Base-by-base conservation (phyloP, 345 rosid genomes). In the Hibiscus tridactylites region DNA sequence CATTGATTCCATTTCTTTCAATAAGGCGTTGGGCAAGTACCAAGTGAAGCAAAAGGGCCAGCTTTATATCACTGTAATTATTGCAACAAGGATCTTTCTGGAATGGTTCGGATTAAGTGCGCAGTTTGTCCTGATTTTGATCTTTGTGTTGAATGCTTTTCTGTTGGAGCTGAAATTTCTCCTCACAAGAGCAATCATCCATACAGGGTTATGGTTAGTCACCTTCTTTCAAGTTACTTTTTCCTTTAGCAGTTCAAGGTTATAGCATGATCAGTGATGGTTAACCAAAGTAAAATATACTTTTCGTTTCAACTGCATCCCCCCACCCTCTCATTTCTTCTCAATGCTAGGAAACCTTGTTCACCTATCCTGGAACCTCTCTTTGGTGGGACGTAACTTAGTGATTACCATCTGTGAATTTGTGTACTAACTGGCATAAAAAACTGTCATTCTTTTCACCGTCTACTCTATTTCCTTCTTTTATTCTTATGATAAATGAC, bases 111-210 rank as follows among this genome's bases (percentile, higher is more conserved):
- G 44, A 81, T 92, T 57, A 95, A 85, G 80, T 92, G 98, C 78
- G 98, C 92, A 33, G 68, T 85, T 42, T 95, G 99, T 73, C 78
- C 83, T 5, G 96, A 92, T 84, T 95, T 89, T 78, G 98, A 95
- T 78, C 99, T 95, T 73, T 95, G 99, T 73, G 72, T 95, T 4
- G 98, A 90, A 76, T 95, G 99, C 74, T 92, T 90, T 50, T 86
- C 84, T 59, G 89, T 90, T n/a, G 97, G 98, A 68, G 97, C 86
- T 79, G 94, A 95, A 70, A 81, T 88, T 68, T 73, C 42, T 73
- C 89, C 91, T 71, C 98, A 92, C 74, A 88, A 84, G 83, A 71
- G 90, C 79, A 88, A 76, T 78, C 99, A 95, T 73, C 96, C 80
- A 0, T 89, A 90, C 75, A 83, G 94, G 75, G 90, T 95, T 77